Evolutionary conservation across 129 eudicot genomes (phyloP).

Genomic region (Chrysanthemum seticuspe): DNA sequence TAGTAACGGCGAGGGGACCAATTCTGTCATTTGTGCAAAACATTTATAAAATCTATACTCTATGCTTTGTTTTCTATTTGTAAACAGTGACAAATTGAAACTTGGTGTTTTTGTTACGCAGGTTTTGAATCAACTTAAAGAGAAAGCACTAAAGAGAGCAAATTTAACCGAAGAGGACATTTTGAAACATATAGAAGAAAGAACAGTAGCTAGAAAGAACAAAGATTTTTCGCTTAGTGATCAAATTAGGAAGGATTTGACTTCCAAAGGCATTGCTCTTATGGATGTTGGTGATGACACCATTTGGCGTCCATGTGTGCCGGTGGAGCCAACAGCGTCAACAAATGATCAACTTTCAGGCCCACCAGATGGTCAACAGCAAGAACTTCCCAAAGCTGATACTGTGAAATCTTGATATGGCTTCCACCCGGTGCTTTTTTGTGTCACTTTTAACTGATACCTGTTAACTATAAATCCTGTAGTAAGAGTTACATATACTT

Average conservation of each 20-base stretch:
- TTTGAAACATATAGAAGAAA: slow-evolving; percentile 46
- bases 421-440: neutral
- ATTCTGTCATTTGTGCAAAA: too few species aligned
- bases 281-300: slow-evolving; percentile 77
- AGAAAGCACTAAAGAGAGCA: slow-evolving; percentile 74
- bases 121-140: slow-evolving; percentile 79
- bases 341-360: slow-evolving; percentile 13
- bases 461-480: slow-evolving; percentile 16
- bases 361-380: slow-evolving; percentile 35
- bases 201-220: slow-evolving; percentile 63
- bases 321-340: slow-evolving; percentile 10
- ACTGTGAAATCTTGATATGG: slow-evolving; percentile 19
- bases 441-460: neutral
- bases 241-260: slow-evolving; percentile 58
- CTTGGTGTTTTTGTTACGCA: slow-evolving; percentile 17
- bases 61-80: neutral
- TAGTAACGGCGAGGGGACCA: too few species aligned
- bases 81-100: neutral
- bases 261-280: slow-evolving; percentile 67
- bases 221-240: slow-evolving; percentile 57
- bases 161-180: slow-evolving; percentile 60
- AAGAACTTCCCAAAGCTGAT: slow-evolving; percentile 24
- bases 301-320: slow-evolving; percentile 84
- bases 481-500: slow-evolving; percentile 17
- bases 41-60: too few species aligned